Percentiles rank a stretch among this genome's conserved stretches.
Evolutionary conservation across 768 basidiomycete genomes (phyloP).

Genomic region (Collybia mongolica): DNA sequence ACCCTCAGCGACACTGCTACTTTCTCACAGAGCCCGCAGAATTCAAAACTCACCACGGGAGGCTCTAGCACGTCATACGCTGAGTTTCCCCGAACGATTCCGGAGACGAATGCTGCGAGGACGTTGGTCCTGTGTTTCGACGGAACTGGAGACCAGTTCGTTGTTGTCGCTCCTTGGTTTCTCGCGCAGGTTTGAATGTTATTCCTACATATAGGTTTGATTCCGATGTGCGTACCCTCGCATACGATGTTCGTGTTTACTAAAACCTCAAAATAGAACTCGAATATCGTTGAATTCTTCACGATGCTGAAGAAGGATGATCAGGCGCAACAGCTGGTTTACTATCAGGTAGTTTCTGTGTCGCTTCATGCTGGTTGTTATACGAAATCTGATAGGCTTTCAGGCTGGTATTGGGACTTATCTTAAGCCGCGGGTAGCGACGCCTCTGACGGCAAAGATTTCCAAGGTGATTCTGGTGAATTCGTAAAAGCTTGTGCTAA

Average conservation of each 20-base stretch:
- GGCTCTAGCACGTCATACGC: background rate
- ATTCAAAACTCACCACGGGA: background rate
- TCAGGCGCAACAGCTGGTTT: constrained; percentile 34
- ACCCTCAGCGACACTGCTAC: background rate
- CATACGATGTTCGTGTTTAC: background rate
- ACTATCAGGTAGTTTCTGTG: constrained; percentile 32
- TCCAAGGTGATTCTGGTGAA: constrained; percentile 30
- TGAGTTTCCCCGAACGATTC: background rate
- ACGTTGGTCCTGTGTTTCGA: constrained; percentile 51
- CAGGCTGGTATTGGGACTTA: constrained; percentile 63
- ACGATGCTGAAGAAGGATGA: constrained; percentile 36
- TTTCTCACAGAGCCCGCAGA: background rate
- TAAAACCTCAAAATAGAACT: constrained; percentile 22
- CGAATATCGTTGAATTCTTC: constrained; percentile 37
- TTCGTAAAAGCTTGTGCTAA: background rate
- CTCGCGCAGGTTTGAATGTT: background rate
- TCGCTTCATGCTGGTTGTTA: background rate
- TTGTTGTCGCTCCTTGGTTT: background rate
- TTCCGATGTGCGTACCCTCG: constrained; percentile 16
- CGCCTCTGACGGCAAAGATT: constrained; percentile 40
- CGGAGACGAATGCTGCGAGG: constrained; percentile 10
- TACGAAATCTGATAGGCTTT: background rate
- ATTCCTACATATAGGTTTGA: constrained; percentile 16
- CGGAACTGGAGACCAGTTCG: constrained; percentile 29
- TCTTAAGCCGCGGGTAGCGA: constrained; percentile 46